Evolutionary conservation across 306 rosid genomes (phyloP).

Genomic region (Cicer arietinum): DNA sequence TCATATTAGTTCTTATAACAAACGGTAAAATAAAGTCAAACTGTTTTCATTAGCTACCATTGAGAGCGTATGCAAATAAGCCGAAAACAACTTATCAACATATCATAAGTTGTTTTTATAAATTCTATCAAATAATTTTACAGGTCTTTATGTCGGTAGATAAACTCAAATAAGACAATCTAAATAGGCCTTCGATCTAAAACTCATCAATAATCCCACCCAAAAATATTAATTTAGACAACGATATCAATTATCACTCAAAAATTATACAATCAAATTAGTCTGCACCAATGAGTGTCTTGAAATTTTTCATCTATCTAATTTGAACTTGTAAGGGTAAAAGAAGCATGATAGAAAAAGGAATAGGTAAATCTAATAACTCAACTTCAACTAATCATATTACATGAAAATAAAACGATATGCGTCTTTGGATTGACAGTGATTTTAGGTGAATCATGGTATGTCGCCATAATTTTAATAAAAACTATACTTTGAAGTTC

Average conservation of each 20-base stretch:
- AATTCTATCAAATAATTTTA: background rate
- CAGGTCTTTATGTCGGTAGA: background rate
- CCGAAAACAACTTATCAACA: background rate
- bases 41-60: background rate
- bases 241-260: no score
- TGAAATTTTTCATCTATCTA: conserved; percentile 20
- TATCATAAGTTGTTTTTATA: background rate
- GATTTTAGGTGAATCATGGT: no score
- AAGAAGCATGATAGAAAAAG: background rate
- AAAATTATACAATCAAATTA: conserved; percentile 1
- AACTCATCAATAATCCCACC: no score
- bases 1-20: background rate
- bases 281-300: background rate
- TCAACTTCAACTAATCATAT: conserved; percentile 6
- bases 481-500: no score
- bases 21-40: background rate
- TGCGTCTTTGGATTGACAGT: no score
- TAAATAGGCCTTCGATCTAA: background rate
- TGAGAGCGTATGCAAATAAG: background rate
- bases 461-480: no score
- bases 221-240: no score
- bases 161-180: background rate
- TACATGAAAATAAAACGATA: background rate
- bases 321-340: background rate
- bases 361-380: background rate